phyloP scores from a whole-genome alignment of 441 rosid genomes.

The Hypseocharis bilobata region DNA sequence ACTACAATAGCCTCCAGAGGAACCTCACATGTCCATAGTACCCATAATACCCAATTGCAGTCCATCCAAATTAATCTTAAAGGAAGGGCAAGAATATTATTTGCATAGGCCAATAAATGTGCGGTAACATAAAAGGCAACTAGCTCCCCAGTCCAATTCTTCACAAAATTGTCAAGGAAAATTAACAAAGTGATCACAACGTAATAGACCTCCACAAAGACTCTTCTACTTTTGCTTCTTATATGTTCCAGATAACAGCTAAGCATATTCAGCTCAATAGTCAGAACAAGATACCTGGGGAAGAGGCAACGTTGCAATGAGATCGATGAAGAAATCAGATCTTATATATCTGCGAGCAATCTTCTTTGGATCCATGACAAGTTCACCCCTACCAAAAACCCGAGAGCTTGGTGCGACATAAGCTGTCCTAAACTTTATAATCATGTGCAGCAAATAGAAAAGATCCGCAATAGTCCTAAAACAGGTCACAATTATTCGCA shows the following conservation, averaged over 20 bases:
- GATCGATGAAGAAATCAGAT: conserved; percentile 74
- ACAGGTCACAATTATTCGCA: conserved; percentile 56
- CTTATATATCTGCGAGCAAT: conserved; percentile 63
- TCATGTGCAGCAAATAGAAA: conserved; percentile 68
- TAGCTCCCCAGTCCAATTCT: neutral
- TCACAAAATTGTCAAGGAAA: neutral
- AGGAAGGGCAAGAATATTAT: neutral
- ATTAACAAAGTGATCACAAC: neutral
- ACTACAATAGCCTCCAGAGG: too few species aligned
- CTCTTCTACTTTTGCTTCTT: neutral
- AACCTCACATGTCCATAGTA: neutral
- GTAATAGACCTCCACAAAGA: neutral
- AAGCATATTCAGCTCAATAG: neutral
- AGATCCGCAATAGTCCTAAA: conserved; percentile 75
- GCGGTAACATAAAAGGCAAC: neutral
- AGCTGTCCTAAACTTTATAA: conserved; percentile 83
- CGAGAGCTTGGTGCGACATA: conserved; percentile 73
- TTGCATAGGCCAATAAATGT: neutral
- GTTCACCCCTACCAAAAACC: conserved; percentile 91
- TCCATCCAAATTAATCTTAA: neutral
- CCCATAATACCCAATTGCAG: neutral
- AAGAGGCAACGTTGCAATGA: conserved; percentile 88
- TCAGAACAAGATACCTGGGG: conserved; percentile 56
- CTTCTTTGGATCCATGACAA: conserved; percentile 76
- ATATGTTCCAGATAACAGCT: neutral